A percentile compares a stretch with the other conserved stretches of the same genome.
These are phyloP conservation scores for Heliosperma pusillum DNA, from an alignment of 148 eudicot genomes.

Conservation along the genomic window DNA sequence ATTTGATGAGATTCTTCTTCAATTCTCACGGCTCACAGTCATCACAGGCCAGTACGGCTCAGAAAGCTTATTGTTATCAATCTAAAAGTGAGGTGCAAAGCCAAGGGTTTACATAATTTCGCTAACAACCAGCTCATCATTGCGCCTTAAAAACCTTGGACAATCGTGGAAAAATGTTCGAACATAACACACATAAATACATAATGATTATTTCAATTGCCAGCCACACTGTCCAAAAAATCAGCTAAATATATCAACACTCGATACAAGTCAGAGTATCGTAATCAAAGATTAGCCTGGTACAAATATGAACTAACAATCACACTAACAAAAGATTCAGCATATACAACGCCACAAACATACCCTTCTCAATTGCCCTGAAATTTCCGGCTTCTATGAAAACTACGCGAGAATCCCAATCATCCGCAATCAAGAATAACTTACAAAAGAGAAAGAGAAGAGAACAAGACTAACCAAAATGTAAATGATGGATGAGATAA, in stretches of 20 bases:
- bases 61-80: background rate
- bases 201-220: background rate
- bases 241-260: background rate
- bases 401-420: background rate
- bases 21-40: too few species aligned
- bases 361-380: background rate
- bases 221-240: background rate
- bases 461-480: conserved; percentile 36
- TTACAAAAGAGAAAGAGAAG: background rate
- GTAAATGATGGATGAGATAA: conserved; percentile 41
- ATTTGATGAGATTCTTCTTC: background rate
- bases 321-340: background rate
- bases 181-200: background rate
- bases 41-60: too few species aligned
- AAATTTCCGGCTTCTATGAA: background rate
- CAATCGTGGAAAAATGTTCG: background rate
- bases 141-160: background rate
- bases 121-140: background rate
- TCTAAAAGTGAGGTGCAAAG: background rate
- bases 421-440: background rate
- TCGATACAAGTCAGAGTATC: background rate
- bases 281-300: background rate
- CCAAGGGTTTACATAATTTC: background rate
- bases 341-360: background rate
- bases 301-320: background rate